These are phyloP conservation scores for Pinus albicaulis DNA, from an alignment of 75 land plant species.

Conservation along the genomic window DNA sequence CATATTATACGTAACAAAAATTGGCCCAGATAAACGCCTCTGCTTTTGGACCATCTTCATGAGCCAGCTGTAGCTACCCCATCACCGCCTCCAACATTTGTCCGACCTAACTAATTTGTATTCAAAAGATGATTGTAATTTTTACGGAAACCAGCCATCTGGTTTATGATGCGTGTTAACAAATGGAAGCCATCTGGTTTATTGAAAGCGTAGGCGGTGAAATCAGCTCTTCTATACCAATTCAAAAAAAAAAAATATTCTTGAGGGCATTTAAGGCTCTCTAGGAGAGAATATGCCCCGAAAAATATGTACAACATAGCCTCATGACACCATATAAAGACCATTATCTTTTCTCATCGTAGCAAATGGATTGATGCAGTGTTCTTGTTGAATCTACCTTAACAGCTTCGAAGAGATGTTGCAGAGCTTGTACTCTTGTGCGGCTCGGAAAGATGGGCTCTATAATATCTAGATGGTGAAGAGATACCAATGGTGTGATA, in stretches of 20 bases:
- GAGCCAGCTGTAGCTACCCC: no score
- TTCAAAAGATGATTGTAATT: no score
- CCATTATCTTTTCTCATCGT: slow-evolving; percentile 55
- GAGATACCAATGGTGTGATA: slow-evolving; percentile 48
- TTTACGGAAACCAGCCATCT: no score
- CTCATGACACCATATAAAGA: slow-evolving; percentile 64
- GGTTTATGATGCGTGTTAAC: no score
- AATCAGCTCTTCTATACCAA: slow-evolving; percentile 58
- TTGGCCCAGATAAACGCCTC: no score
- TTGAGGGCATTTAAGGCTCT: slow-evolving; percentile 56
- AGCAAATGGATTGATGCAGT: slow-evolving; percentile 71
- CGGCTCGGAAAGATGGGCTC: slow-evolving; percentile 52
- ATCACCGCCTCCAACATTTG: no score
- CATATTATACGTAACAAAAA: no score
- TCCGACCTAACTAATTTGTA: no score
- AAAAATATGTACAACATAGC: slow-evolving; percentile 55
- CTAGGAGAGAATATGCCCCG: slow-evolving; percentile 52
- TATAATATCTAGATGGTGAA: slow-evolving; percentile 64
- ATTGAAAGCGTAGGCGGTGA: slow-evolving; percentile 58
- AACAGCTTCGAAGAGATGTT: slow-evolving; percentile 37
- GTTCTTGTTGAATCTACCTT: slow-evolving; percentile 42
- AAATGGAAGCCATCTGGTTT: no score
- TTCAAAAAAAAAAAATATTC: slow-evolving; percentile 60
- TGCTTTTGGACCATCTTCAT: no score
- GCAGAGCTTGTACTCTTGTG: slow-evolving; percentile 32